These are phyloP conservation scores for Nigrospora osmanthi DNA, from an alignment of 2,329 filamentous ascomycete genomes.

Conservation along the genomic window DNA sequence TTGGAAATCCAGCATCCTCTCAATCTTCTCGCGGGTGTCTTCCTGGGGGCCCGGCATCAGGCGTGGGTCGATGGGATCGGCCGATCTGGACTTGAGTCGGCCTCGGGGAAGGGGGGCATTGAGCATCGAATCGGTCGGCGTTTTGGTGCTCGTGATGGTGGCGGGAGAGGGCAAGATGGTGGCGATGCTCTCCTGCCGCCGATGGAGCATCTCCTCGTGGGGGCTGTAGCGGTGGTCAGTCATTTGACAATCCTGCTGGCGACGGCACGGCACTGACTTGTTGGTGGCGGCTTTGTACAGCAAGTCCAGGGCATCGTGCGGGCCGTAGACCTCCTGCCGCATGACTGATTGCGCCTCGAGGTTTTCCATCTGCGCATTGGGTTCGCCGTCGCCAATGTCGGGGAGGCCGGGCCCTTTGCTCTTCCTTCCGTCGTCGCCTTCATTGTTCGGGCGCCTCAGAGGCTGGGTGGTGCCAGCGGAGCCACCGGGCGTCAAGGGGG, in stretches of 20 bases:
- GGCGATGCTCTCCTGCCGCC: constrained; percentile 15
- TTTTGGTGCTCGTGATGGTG: constrained; percentile 12
- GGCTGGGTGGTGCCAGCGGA: constrained; percentile 60
- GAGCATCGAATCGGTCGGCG: constrained; percentile 10
- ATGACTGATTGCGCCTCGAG: constrained; percentile 57
- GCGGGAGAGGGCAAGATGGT: constrained; percentile 15
- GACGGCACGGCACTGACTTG: constrained; percentile 31
- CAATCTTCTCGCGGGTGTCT: constrained; percentile 26
- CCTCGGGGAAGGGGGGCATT: constrained; percentile 10
- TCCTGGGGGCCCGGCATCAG: constrained; percentile 11
- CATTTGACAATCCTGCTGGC: constrained; percentile 1
- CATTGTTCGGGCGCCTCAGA: constrained; percentile 49
- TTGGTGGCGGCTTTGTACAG: constrained; percentile 79
- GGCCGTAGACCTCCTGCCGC: constrained; percentile 73
- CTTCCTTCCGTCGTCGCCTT: constrained; percentile 25
- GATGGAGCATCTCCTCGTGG: constrained; percentile 18
- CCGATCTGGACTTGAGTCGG: constrained; percentile 15
- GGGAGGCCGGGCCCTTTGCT: constrained; percentile 20
- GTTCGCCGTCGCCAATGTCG: constrained; percentile 36
- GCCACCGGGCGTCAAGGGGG: constrained; percentile 59
- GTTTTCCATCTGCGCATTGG: constrained; percentile 56
- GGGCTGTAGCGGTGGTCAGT: constrained; percentile 17
- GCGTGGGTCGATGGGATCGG: constrained; percentile 23
- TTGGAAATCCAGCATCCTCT: constrained; percentile 35
- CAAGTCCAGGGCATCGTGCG: constrained; percentile 85